These are phyloP conservation scores for Volvox africanus DNA, from an alignment of 139 green algal genomes.

Conservation along the genomic window DNA sequence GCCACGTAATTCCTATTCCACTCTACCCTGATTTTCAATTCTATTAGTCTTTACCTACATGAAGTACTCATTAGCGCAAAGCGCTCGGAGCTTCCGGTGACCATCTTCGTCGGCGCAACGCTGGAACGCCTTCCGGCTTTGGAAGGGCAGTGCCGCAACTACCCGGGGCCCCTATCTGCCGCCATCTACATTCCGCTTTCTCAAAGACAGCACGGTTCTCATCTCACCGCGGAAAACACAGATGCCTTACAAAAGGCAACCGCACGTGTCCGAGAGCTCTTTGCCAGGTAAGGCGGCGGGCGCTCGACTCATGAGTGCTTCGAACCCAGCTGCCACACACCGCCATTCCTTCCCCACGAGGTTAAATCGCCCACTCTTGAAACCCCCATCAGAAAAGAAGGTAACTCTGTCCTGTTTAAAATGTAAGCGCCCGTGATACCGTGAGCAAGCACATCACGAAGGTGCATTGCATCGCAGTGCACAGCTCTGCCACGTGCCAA, in stretches of 20 bases:
- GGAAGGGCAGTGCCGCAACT: constrained; percentile 61
- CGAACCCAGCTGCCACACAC: too few species aligned
- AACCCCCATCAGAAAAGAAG: too few species aligned
- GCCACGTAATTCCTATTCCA: too few species aligned
- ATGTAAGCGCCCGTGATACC: too few species aligned
- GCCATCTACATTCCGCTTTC: constrained; percentile 62
- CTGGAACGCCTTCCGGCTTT: constrained; percentile 55
- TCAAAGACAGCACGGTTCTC: neutral
- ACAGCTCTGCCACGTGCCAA: too few species aligned
- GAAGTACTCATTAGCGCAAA: constrained; percentile 50
- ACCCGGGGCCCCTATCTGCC: constrained; percentile 54
- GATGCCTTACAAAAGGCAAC: constrained; percentile 27
- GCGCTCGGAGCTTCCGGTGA: constrained; percentile 37
- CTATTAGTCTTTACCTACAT: constrained; percentile 54
- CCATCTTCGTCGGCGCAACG: constrained; percentile 58
- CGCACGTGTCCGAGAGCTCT: constrained; percentile 31
- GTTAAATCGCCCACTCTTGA: too few species aligned
- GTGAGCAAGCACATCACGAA: too few species aligned
- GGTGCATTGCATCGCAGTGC: too few species aligned
- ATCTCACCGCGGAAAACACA: constrained; percentile 25
- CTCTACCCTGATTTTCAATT: neutral
- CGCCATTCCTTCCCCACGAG: too few species aligned
- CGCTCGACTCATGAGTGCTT: too few species aligned
- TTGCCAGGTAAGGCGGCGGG: constrained; percentile 8
- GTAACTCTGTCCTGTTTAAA: too few species aligned